Evolutionary conservation across 2,329 filamentous ascomycete species (phyloP), one percentile per base, ranked within the genome.

Genomic region (Amesomyces nigricolor): DNA sequence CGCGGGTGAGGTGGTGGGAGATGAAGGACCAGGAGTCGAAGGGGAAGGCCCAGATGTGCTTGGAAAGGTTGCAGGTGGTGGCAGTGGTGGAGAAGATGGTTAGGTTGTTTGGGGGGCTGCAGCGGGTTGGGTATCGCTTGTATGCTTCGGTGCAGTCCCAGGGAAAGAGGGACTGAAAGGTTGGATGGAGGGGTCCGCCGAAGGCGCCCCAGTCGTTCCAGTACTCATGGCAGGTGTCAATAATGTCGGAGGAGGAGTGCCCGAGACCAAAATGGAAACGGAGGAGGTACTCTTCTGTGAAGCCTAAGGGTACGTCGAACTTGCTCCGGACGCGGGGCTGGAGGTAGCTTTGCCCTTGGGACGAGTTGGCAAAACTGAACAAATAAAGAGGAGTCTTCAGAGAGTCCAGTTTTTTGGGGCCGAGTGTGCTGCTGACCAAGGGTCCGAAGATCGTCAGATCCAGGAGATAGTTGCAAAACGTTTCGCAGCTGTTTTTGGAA

Each of bases 141-240:
- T 47, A 58, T 35, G 73, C 74, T 57, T 75, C 73, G 4, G 73
- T 76, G 60, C 74, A 77, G 54, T 77, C 74, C 73, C 73, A 77
- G 0, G 73, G 74, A 46, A 76, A 77, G 14, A 75, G 44, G 49
- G 72, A 67, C 51, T 75, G 73, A 46, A 74, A 70, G 10, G 9
- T 39, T 8, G 56, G 62, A 59, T 76, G 76, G 0, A 75, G 56
- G 0, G 66, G 68, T 3, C 63, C 64, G 1, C 65, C 69, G 53
- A 76, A 75, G 7, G 65, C 68, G 4, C 70, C 73, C 72, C 73
- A 76, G 59, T 76, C 73, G 52, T 72, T 65, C 74, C 74, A 77
- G 57, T 76, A 77, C 62, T 76, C 73, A 53, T 69, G 65, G 10
- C 70, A 69, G 0, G 67, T 69, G 60, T 77, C 74, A 29, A 75